Evolutionary conservation across 148 eudicot species (phyloP), one percentile per base, ranked within the genome.

Genomic region (Fagopyrum esculentum): DNA sequence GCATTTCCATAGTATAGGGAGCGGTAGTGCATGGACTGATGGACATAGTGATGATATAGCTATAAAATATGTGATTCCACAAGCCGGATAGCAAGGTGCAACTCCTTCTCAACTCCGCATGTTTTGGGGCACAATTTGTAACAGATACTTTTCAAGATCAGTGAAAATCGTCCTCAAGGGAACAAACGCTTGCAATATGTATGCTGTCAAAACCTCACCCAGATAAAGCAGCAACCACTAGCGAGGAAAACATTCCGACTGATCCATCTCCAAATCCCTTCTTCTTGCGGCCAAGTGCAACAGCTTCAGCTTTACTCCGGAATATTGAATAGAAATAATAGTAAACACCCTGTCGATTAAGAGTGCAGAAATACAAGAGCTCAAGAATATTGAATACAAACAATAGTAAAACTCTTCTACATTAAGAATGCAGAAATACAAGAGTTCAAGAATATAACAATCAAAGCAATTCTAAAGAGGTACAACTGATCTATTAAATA

Each of bases 291-390:
- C 84, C 91, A 78, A 87, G 82, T 73, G 98, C 98, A 78, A 87
- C 73, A 73, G 82, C 84, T 88, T 87, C 98, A 77, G 96, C 97
- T 83, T 79, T 92, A 81, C 76, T 92, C 90, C 98, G 90, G 79
- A 95, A 90, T 92, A 95, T 89, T 95, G 92, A 97, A 87, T 95
- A 95, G 93, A 95, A 90, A 90, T 95, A 95, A 87, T 95, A 95
- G 83, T 95, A 95, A 85, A 95, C 98, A 89, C 98, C 98, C 98
- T 95, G 98, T 84, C 81, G 46, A 86, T 87, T 83, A 76, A 82
- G 81, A 86, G 81, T 79, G 79, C 44, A 74, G 74, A 71, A 77
- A 76, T 70, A 86, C 82, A 78, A 83, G 84, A 80, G 82, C 76
- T 81, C 81, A 82, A 72, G 81, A 63, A 76, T 77, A 64, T 54